phyloP scores from a whole-genome alignment of 208 protist species.

The Trypanosoma avium region DNA sequence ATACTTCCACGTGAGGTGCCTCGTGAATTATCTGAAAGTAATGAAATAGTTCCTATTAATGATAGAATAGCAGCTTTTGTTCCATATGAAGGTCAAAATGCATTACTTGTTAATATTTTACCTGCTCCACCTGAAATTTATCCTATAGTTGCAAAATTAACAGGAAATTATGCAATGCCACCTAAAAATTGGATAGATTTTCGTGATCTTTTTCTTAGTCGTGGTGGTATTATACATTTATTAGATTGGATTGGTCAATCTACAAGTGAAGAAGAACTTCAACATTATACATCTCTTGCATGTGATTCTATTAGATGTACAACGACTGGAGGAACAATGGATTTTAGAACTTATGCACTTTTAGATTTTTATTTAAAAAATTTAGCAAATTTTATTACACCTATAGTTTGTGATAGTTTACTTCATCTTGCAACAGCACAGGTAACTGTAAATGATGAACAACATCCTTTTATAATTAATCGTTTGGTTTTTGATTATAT shows the following conservation, averaged over 20 bases:
- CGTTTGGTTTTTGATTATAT: conserved; percentile 76
- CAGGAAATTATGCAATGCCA: conserved; percentile 60
- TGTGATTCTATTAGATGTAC: conserved; percentile 43
- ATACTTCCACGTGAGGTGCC: conserved; percentile 55
- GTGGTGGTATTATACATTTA: conserved; percentile 58
- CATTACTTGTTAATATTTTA: conserved; percentile 55
- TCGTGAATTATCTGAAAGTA: conserved; percentile 32
- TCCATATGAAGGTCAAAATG: conserved; percentile 60
- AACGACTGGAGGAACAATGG: conserved; percentile 42
- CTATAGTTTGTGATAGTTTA: conserved; percentile 49
- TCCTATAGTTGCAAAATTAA: conserved; percentile 63
- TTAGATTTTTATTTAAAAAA: conserved; percentile 61
- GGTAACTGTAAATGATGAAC: conserved; percentile 45
- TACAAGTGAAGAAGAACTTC: conserved; percentile 42
- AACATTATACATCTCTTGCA: conserved; percentile 46
- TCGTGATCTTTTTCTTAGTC: conserved; percentile 57
- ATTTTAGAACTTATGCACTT: conserved; percentile 67
- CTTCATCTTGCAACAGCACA: conserved; percentile 49
- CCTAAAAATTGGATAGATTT: conserved; percentile 78
- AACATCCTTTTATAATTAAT: conserved; percentile 76
- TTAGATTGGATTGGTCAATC: conserved; percentile 69
- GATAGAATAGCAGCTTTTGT: conserved; percentile 66
- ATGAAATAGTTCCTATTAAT: conserved; percentile 28
- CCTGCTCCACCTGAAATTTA: not conserved
- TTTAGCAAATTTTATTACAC: conserved; percentile 50